phyloP scores from a whole-genome alignment of 345 rosid species.

The Ceriops zippeliana region DNA sequence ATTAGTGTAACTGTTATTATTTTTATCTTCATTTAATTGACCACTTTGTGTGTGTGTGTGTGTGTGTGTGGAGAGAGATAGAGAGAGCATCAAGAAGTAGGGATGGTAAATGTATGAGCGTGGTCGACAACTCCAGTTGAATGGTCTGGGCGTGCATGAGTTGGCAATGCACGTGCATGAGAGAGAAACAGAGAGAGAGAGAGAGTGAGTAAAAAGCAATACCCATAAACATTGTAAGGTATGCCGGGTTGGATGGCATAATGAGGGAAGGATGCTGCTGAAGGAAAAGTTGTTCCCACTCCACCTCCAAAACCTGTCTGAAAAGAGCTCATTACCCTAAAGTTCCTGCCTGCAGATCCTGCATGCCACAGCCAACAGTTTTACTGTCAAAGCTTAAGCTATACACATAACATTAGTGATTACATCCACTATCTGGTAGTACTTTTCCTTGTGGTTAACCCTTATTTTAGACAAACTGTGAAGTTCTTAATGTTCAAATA shows the following conservation, averaged over 20 bases:
- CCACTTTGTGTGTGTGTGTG: too few species aligned
- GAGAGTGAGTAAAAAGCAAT: not conserved
- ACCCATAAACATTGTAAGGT: constrained; percentile 71
- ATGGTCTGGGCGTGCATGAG: constrained; percentile 33
- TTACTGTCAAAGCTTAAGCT: too few species aligned
- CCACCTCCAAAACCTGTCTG: constrained; percentile 71
- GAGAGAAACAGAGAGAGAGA: constrained; percentile 9
- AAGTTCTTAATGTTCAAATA: too few species aligned
- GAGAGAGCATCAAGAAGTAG: constrained; percentile 1
- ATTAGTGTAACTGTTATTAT: not conserved
- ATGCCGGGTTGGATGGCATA: constrained; percentile 80
- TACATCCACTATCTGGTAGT: too few species aligned
- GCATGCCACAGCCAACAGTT: too few species aligned
- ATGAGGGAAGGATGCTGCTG: constrained; percentile 80
- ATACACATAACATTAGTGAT: too few species aligned
- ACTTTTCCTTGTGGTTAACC: too few species aligned
- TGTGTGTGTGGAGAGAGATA: constrained; percentile 4
- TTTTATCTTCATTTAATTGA: not conserved
- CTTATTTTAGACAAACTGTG: too few species aligned
- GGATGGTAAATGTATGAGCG: constrained; percentile 7
- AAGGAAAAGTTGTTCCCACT: constrained; percentile 60
- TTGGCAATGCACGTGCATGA: constrained; percentile 52
- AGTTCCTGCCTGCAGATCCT: constrained; percentile 45
- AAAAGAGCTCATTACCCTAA: constrained; percentile 65
- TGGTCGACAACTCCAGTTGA: constrained; percentile 26